Evolutionary conservation across 306 rosid genomes (phyloP), one percentile per base, ranked within the genome.

Genomic region (Vigna hirtella): DNA sequence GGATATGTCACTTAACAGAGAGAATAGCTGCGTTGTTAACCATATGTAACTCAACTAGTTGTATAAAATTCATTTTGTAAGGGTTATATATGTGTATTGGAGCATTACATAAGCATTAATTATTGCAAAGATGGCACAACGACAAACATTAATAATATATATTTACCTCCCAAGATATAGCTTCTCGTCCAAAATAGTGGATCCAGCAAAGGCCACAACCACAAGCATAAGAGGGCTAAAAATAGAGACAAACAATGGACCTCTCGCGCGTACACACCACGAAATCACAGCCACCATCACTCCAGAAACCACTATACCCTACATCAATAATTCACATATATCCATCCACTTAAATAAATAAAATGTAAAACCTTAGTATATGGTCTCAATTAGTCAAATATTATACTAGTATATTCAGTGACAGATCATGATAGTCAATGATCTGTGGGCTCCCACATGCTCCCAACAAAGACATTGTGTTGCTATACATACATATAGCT

Each of bases 231-330:
- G 67, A 59, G 85, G 85, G 18, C 65, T 81, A 5, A 81, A 81
- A n/a, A 81, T 65, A 18, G 85, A 75, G 11, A 81, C 85, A 69
- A 58, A 81, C 14, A 81, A 40, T 49, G 85, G 85, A 3, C 85
- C 85, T 68, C 80, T 81, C 32, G 48, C 69, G 40, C 43, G 77
- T 7, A 81, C 52, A 2, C 77, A 68, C 85, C 85, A 81, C 3
- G 81, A 69, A 36, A 81, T 61, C 48, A 20, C 77, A 6, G 45
- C 72, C 18, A 75, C 80, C 81, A 76, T 58, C 14, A 81, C 17
- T 81, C 85, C 85, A n/a, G 85, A 75, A 36, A 63, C 77, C 50
- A 76, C 73, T 68, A 57, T 69, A n/a, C 85, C 85, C 85, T 81
- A 26, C 66, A 61, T 26, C 65, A 79, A 14, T 15, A 36, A 61